Base-by-base conservation (phyloP, 2,329 filamentous ascomycete species). In the Lojkania enalia region DNA sequence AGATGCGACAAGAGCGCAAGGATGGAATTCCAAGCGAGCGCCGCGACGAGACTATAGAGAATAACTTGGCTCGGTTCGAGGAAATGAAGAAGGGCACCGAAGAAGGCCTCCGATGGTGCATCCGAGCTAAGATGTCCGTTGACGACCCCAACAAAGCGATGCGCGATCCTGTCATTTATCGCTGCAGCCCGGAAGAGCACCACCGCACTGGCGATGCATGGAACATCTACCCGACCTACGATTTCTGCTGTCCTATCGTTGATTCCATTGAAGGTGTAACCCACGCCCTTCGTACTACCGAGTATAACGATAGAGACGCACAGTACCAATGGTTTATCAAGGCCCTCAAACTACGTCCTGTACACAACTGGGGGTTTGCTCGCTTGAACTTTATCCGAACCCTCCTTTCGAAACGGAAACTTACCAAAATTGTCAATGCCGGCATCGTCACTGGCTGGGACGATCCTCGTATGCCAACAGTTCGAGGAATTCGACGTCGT, bases 121-220 rank as follows among this genome's bases (percentile, higher is more conserved):
- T 99, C 56, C 87, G 94, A 49, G 94, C 94, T 46, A 96, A 95
- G 78, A 88, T 97, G 59, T 92, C 89, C 1, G 83, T 88, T 58
- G 88, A 95, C 70, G 87, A 94, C 73, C 87, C 87, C 54, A 97
- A 99, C 78, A 95, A 95, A 74, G 90, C 94, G 41, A 85, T 97
- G 82, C 83, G 94, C 55, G 94, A 99, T 70, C 94, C 94, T 11
- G 91, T 97, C 71, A 95, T 99, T 70, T 97, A 96, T 79, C 86
- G 94, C 56, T 96, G 90, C 81, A 96, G 95, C 63, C 77, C 81
- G 4, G 66, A 78, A 37, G 69, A 76, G 9, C 87, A 94, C 70
- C 88, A 94, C 74, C 84, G 88, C 57, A 94, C 88, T 1, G 88
- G 88, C 21, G 81, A 76, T 46, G 83, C 78, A 50, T 92, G 88